Conservation (phyloP, 2,329 filamentous ascomycete species). For the Aspergillus phoenicis region DNA sequence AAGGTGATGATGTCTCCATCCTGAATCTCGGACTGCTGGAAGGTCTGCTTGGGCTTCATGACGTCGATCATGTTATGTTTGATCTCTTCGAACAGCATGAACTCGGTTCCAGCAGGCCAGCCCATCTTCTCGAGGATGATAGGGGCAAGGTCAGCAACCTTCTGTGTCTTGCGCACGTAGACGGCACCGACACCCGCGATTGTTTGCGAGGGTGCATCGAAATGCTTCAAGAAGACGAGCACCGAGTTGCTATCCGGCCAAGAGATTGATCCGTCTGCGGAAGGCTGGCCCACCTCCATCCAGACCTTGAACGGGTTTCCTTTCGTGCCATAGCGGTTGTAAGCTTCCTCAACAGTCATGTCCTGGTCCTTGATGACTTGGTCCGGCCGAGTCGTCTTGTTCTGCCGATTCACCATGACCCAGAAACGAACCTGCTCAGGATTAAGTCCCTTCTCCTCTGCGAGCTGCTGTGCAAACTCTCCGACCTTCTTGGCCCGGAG, state of each 20-base stretch:
- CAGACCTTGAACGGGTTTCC: constrained; percentile 74
- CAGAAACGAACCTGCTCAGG: constrained; percentile 76
- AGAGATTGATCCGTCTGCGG: constrained; percentile 69
- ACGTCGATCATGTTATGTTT: constrained; percentile 96
- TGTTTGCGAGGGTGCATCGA: constrained; percentile 75
- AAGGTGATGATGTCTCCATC: constrained; percentile 98
- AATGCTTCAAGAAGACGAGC: constrained; percentile 89
- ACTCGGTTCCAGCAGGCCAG: constrained; percentile 75
- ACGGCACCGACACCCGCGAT: constrained; percentile 78
- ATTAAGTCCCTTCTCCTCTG: constrained; percentile 68
- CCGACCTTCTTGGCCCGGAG: constrained; percentile 74
- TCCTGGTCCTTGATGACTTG: constrained; percentile 76
- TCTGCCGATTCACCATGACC: constrained; percentile 98
- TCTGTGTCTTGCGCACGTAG: constrained; percentile 85
- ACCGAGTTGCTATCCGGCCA: constrained; percentile 68
- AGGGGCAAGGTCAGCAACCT: constrained; percentile 79
- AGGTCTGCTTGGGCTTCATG: constrained; percentile 86
- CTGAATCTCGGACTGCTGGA: constrained; percentile 90
- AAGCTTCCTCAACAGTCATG: constrained; percentile 76
- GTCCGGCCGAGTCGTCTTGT: constrained; percentile 92
- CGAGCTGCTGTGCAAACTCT: constrained; percentile 73
- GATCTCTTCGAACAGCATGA: constrained; percentile 90
- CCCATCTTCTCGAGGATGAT: constrained; percentile 79
- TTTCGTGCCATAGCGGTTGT: constrained; percentile 68
- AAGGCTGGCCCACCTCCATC: constrained; percentile 75